These are phyloP conservation scores for Leucocoprinus sp. DNA, from an alignment of 768 basidiomycete species.

Conservation along the genomic window DNA sequence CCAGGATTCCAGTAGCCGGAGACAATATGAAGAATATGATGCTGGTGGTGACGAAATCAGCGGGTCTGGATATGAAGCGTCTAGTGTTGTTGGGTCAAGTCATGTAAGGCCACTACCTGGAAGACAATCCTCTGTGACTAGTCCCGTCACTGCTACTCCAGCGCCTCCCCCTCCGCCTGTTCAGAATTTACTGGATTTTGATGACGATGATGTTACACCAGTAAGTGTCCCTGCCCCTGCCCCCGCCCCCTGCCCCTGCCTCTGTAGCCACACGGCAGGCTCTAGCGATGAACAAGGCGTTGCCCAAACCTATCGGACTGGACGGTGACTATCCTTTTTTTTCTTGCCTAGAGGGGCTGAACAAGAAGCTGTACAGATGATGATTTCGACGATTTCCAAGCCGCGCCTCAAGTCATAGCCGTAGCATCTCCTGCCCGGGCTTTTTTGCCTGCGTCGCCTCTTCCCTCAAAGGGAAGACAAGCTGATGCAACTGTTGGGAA, in stretches of 20 bases:
- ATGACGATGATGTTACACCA: conserved; percentile 69
- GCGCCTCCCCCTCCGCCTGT: conserved; percentile 36
- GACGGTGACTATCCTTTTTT: conserved; percentile 36
- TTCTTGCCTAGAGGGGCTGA: neutral
- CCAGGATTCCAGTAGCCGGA: conserved; percentile 39
- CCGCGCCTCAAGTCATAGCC: conserved; percentile 35
- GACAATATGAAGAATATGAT: conserved; percentile 89
- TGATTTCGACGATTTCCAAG: conserved; percentile 83
- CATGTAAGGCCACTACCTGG: conserved; percentile 19
- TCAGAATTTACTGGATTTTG: conserved; percentile 71
- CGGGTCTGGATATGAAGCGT: conserved; percentile 19
- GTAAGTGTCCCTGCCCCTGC: too few relatives aligned
- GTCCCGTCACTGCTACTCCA: conserved; percentile 24
- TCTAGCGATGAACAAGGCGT: conserved; percentile 41
- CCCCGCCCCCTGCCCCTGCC: conserved; percentile 25
- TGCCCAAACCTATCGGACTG: conserved; percentile 34
- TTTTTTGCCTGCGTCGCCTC: conserved; percentile 25
- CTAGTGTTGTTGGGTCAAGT: conserved; percentile 27
- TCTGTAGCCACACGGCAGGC: conserved; percentile 6
- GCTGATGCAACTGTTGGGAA: conserved; percentile 43
- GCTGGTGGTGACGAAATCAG: conserved; percentile 83
- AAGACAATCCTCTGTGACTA: conserved; percentile 29
- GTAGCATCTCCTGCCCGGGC: conserved; percentile 21
- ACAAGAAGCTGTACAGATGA: conserved; percentile 39
- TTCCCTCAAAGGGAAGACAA: conserved; percentile 26